These are phyloP conservation scores for Arthrobotrys conoides DNA, from an alignment of 2,329 filamentous ascomycete genomes.

Conservation along the genomic window DNA sequence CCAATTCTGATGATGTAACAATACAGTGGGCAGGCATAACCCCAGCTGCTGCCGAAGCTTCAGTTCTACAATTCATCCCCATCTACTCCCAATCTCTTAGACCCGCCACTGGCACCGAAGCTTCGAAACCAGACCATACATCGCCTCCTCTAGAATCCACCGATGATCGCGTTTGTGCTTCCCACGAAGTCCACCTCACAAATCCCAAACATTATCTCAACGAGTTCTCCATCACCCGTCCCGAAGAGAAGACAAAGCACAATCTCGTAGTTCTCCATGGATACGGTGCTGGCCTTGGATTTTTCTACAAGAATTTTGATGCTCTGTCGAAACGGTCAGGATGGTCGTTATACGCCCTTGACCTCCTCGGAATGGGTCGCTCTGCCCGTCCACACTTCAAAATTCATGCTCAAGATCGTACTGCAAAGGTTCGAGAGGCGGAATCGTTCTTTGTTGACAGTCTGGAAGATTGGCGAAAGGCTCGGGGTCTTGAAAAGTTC, in stretches of 20 bases:
- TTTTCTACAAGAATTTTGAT: constrained; percentile 99
- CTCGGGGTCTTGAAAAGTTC: constrained; percentile 90
- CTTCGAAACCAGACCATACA: constrained; percentile 65
- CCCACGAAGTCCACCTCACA: constrained; percentile 83
- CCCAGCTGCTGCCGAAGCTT: constrained; percentile 86
- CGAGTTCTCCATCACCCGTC: constrained; percentile 89
- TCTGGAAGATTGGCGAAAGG: constrained; percentile 92
- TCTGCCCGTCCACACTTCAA: constrained; percentile 86
- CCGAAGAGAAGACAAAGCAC: constrained; percentile 66
- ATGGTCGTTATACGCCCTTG: constrained; percentile 93
- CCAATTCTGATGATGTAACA: constrained; percentile 12
- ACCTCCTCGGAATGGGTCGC: constrained; percentile 94
- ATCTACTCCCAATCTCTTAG: constrained; percentile 68
- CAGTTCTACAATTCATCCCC: constrained; percentile 87
- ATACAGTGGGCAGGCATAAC: constrained; percentile 86
- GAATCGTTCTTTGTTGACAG: constrained; percentile 97
- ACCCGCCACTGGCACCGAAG: constrained; percentile 58
- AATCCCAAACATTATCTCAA: constrained; percentile 91
- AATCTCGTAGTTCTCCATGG: constrained; percentile 95
- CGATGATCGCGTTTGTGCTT: constrained; percentile 87
- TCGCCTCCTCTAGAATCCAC: constrained; percentile 75
- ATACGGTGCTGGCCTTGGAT: constrained; percentile 94
- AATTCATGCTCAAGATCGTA: constrained; percentile 83
- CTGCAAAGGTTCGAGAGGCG: constrained; percentile 86
- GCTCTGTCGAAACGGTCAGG: constrained; percentile 81